phyloP scores from a whole-genome alignment of 148 eudicot species.

The Amaranthus hypochondriacus region DNA sequence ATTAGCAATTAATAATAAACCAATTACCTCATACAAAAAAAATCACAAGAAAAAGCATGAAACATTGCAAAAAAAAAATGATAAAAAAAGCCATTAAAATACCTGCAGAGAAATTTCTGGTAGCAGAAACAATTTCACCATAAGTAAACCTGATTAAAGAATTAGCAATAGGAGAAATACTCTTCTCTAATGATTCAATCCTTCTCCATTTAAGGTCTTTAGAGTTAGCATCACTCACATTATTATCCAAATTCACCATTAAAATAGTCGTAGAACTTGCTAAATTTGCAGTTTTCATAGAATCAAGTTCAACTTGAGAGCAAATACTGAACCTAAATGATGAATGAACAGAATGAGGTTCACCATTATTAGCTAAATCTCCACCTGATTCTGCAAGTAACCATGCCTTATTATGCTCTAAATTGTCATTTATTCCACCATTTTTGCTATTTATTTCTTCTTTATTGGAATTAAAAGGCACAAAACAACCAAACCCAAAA shows the following conservation, averaged over 20 bases:
- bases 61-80: not conserved
- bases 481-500: conserved; percentile 63
- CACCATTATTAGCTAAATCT: conserved; percentile 50
- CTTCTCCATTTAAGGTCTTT: conserved; percentile 64
- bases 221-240: conserved; percentile 45
- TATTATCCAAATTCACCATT: conserved; percentile 88
- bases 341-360: conserved; percentile 84
- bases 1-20: not conserved
- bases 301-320: conserved; percentile 82
- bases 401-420: conserved; percentile 90
- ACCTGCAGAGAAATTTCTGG: conserved; percentile 82
- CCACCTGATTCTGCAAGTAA: conserved; percentile 88
- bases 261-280: conserved; percentile 62
- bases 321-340: conserved; percentile 92
- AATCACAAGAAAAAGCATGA: not conserved
- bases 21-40: no score
- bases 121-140: conserved; percentile 65
- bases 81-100: conserved; percentile 11
- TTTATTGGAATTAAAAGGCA: conserved; percentile 16
- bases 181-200: conserved; percentile 75
- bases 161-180: conserved; percentile 69
- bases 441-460: not conserved
- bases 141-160: conserved; percentile 64
- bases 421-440: conserved; percentile 13
- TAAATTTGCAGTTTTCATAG: conserved; percentile 41